These are phyloP conservation scores for Polyporus arcularius DNA, from an alignment of 768 basidiomycete genomes.

Conservation along the genomic window DNA sequence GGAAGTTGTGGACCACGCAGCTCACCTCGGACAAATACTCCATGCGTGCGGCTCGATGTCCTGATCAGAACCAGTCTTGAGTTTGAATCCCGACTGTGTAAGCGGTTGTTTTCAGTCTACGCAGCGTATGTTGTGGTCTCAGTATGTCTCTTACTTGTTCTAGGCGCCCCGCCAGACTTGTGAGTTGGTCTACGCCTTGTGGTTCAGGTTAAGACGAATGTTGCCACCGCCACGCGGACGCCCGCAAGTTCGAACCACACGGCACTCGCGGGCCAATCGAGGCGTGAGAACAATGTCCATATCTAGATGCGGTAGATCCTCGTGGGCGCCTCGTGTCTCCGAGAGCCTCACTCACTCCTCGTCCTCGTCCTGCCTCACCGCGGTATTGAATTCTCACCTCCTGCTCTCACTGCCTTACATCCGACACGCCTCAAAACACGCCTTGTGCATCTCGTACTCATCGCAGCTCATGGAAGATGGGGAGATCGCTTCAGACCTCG, in stretches of 20 bases:
- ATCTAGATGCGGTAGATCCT: slow-evolving; percentile 12
- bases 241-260: neutral
- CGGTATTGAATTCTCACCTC: neutral
- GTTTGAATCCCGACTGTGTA: no score
- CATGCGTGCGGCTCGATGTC: slow-evolving; percentile 8
- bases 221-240: slow-evolving; percentile 17
- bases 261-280: slow-evolving; percentile 8
- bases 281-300: slow-evolving; percentile 9
- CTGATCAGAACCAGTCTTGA: slow-evolving; percentile 5
- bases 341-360: neutral
- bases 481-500: neutral
- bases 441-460: no score
- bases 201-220: neutral
- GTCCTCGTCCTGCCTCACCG: neutral
- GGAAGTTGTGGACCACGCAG: slow-evolving; percentile 31
- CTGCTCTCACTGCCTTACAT: neutral
- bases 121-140: no score
- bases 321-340: slow-evolving; percentile 11
- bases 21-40: slow-evolving; percentile 34
- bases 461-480: slow-evolving; percentile 12
- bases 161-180: neutral
- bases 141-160: neutral
- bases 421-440: no score
- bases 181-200: neutral
- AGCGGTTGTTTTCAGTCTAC: no score